These are phyloP conservation scores for Fusarium pseudocircinatum DNA, from an alignment of 2,329 filamentous ascomycete genomes.

Conservation along the genomic window DNA sequence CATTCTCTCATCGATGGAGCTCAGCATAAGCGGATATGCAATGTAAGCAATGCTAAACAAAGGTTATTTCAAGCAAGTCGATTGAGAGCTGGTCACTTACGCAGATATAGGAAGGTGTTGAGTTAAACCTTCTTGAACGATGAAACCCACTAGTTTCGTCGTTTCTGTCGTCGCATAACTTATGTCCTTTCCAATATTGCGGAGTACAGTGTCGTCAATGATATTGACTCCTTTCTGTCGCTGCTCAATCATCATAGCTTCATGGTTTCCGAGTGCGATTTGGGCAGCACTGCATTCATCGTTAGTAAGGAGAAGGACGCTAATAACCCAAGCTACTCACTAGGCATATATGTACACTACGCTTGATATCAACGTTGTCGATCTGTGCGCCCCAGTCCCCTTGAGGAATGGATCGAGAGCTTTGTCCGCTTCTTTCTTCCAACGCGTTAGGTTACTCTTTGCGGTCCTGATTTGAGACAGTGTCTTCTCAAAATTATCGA, in stretches of 20 bases:
- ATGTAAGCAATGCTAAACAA: background rate
- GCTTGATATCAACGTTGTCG: slow-evolving; percentile 14
- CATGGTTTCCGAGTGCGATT: slow-evolving; percentile 12
- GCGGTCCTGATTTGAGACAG: background rate
- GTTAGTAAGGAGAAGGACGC: accelerated
- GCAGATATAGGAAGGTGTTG: slow-evolving; percentile 13
- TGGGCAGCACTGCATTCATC: slow-evolving; percentile 2
- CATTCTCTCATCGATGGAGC: slow-evolving; percentile 8
- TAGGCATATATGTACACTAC: slow-evolving; percentile 25
- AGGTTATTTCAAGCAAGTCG: accelerated
- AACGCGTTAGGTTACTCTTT: background rate
- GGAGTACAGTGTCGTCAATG: slow-evolving; percentile 3
- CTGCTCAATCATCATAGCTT: slow-evolving; percentile 28
- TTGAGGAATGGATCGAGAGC: background rate
- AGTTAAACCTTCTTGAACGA: background rate
- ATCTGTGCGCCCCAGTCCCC: background rate
- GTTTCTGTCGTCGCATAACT: slow-evolving; percentile 7
- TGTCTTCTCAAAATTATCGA: slow-evolving; percentile 1
- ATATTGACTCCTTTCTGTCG: slow-evolving; percentile 24
- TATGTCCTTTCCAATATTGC: slow-evolving; percentile 5
- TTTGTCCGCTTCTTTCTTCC: background rate
- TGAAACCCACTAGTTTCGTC: background rate
- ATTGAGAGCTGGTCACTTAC: accelerated
- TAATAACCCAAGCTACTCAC: background rate
- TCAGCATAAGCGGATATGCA: slow-evolving; percentile 17